Base-by-base conservation (phyloP, 208 protist genomes). In the Trypanosoma grayi region DNA sequence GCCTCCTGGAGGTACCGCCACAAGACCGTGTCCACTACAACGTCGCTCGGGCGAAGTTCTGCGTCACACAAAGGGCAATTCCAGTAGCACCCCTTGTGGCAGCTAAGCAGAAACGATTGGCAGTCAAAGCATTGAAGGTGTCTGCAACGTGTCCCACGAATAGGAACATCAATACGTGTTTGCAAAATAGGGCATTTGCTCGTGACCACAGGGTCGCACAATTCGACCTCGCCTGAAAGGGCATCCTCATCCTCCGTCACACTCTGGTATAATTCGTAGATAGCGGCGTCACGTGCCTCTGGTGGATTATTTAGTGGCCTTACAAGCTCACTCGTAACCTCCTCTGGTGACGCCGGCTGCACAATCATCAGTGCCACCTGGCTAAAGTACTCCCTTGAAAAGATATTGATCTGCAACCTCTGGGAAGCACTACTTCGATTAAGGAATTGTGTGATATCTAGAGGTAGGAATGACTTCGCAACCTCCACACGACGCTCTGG, bases 61-160 rank as follows among this genome's bases (percentile, higher is more conserved):
- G 59, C 48, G 57, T 94, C 87, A 45, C 87, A 94, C 46, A 94
- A 64, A 4, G 84, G 68, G 58, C 87, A 94, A 70, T 94, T 94
- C 84, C 87, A 94, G 73, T 90, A 94, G 39, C 69, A 87, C 0
- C 76, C 80, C 13, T 78, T 82, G 53, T 82, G 52, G 54, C 82
- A 75, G 44, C 77, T 79, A 10, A 86, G 52, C n/a, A 94, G 61
- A 69, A 78, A 88, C 14, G 79, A 57, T 13, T 54, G 40, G 33
- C 88, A 73, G 59, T 94, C 87, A 46, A 94, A 71, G 53, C 87
- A 94, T 65, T 94, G 87, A 36, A 89, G 69, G 53, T 94, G 87
- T 24, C 37, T 20, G 73, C 87, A 94, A 33, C 66, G 47, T 0
- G 27, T 18, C 0, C 87, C 87, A 34, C 87, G 87, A 46, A 90